Percentiles rank a stretch among this genome's conserved stretches.
These are phyloP conservation scores for Alternaria brassicae DNA, from an alignment of 2,329 filamentous ascomycete species.

Conservation along the genomic window DNA sequence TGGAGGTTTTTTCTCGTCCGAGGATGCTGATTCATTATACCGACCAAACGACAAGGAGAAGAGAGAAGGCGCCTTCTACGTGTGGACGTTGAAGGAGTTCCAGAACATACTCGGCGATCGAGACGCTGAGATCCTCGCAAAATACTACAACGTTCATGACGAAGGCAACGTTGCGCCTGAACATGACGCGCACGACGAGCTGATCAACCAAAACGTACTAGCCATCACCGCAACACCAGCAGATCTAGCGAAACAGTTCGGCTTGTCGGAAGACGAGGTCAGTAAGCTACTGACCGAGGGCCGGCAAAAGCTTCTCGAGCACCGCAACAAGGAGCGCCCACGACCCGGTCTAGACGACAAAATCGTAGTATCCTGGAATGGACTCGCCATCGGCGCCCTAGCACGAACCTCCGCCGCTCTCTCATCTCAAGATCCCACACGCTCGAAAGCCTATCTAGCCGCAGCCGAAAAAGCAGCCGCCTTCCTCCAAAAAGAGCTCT, in stretches of 20 bases:
- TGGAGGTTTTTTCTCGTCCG: constrained; percentile 85
- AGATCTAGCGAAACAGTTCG: constrained; percentile 77
- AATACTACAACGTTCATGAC: constrained; percentile 82
- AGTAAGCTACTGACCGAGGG: constrained; percentile 71
- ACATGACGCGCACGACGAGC: constrained; percentile 90
- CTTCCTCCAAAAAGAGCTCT: constrained; percentile 78
- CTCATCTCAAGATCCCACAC: constrained; percentile 63
- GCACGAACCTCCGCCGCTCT: constrained; percentile 75
- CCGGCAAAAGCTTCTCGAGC: constrained; percentile 70
- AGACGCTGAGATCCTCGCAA: constrained; percentile 75
- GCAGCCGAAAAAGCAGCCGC: constrained; percentile 72
- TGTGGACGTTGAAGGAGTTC: constrained; percentile 91
- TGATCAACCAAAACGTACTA: constrained; percentile 91
- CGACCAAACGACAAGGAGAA: constrained; percentile 78
- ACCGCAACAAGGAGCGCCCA: constrained; percentile 76
- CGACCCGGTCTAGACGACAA: constrained; percentile 86
- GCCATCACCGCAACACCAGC: constrained; percentile 71
- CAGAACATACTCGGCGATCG: constrained; percentile 74
- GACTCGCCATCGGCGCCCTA: constrained; percentile 83
- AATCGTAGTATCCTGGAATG: constrained; percentile 86
- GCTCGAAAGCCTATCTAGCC: constrained; percentile 66
- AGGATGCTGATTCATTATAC: constrained; percentile 86
- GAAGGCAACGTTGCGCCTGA: constrained; percentile 85
- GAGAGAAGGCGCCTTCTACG: constrained; percentile 90
- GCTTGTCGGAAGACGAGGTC: constrained; percentile 72